A percentile compares a stretch with the other conserved stretches of the same genome.
phyloP scores from a whole-genome alignment of 2,329 filamentous ascomycete genomes.

The Cladosporium sp. region DNA sequence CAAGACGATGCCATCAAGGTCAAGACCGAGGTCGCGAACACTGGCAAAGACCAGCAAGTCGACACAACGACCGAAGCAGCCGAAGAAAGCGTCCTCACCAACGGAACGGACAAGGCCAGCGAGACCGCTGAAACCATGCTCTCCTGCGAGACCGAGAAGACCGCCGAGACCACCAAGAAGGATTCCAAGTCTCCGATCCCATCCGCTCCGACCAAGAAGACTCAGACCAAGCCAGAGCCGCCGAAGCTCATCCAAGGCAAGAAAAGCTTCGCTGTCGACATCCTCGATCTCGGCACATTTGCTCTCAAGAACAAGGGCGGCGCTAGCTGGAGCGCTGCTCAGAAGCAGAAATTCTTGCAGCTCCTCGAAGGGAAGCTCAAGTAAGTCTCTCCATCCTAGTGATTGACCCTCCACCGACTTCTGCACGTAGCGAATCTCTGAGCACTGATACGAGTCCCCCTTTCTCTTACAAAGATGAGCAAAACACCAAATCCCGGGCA shows the following conservation, averaged over 20 bases:
- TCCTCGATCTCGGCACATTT: conserved; percentile 26
- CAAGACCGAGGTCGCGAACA: background rate
- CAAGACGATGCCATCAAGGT: background rate
- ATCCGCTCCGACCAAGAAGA: background rate
- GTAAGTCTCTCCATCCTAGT: conserved; percentile 25
- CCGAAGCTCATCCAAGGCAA: conserved; percentile 15
- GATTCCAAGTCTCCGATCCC: background rate
- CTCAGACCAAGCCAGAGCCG: background rate
- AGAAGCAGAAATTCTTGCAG: conserved; percentile 25
- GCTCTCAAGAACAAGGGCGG: conserved; percentile 28
- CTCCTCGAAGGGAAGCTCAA: conserved; percentile 26
- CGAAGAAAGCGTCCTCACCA: background rate
- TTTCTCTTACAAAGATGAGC: conserved; percentile 4
- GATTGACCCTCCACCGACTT: background rate
- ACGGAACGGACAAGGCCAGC: no score
- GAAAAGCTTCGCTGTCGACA: conserved; percentile 25
- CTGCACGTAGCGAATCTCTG: background rate
- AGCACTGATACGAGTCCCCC: conserved; percentile 8
- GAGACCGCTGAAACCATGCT: background rate
- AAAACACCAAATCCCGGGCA: background rate
- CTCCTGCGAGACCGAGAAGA: background rate
- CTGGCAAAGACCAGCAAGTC: background rate
- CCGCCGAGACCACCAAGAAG: background rate
- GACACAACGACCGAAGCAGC: background rate
- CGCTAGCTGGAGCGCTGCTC: conserved; percentile 18